A percentile compares a stretch with the other conserved stretches of the same genome.
These are phyloP conservation scores for Platanthera guangdongensis DNA, from an alignment of 106 monocot species.

Conservation along the genomic window DNA sequence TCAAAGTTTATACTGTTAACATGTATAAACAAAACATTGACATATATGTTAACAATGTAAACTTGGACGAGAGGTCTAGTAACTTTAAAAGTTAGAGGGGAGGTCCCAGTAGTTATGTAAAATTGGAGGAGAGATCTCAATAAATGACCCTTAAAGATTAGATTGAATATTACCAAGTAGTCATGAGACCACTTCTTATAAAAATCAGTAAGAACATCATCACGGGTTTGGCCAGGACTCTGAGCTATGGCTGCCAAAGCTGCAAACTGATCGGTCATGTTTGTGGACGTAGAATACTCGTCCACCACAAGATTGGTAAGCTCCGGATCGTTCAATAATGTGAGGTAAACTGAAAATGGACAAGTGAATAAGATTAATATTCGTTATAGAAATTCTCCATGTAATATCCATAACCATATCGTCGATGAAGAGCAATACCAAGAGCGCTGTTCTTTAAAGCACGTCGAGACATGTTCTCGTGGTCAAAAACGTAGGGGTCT, in stretches of 20 bases:
- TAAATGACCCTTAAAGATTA: no score
- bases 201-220: conserved; percentile 81
- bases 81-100: neutral
- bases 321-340: conserved; percentile 66
- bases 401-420: neutral
- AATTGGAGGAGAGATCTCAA: no score
- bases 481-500: conserved; percentile 70
- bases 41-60: neutral
- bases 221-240: conserved; percentile 77
- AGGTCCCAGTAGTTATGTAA: no score
- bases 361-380: neutral
- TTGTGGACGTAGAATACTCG: conserved; percentile 83
- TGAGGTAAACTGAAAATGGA: conserved; percentile 57
- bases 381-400: neutral
- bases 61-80: neutral
- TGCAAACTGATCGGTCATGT: conserved; percentile 98
- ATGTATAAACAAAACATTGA: no score
- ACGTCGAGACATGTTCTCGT: conserved; percentile 71
- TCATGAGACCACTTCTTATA: conserved; percentile 89
- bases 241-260: conserved; percentile 76
- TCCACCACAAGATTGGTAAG: conserved; percentile 51
- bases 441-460: conserved; percentile 77
- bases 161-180: conserved; percentile 51
- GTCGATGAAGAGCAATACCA: conserved; percentile 29
- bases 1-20: no score